These are phyloP conservation scores for Albizia julibrissin DNA, from an alignment of 306 rosid genomes.

Conservation along the genomic window DNA sequence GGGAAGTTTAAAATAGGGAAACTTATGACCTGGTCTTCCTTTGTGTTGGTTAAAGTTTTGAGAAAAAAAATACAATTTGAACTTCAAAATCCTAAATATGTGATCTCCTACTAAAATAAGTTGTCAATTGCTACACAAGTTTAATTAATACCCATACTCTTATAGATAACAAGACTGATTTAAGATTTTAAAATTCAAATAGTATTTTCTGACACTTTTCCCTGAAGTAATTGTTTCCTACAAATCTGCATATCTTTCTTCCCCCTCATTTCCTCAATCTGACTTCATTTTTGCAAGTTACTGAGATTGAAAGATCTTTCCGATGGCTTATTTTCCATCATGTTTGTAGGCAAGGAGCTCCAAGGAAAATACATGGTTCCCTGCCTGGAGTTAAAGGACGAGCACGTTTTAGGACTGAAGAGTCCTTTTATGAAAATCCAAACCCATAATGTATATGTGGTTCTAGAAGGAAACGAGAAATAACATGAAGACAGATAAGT, in stretches of 20 bases:
- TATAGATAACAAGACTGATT: too few relatives aligned
- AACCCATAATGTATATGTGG: constrained; percentile 91
- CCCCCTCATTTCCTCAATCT: background rate
- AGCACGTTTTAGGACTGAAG: constrained; percentile 81
- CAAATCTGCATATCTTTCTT: background rate
- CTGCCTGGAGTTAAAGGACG: constrained; percentile 74
- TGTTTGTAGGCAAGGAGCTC: constrained; percentile 74
- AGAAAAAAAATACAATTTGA: too few relatives aligned
- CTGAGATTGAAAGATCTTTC: constrained; percentile 16
- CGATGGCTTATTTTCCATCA: background rate
- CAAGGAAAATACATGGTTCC: constrained; percentile 76
- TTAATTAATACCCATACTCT: too few relatives aligned
- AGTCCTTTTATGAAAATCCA: constrained; percentile 84
- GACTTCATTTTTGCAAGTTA: constrained; percentile 28
- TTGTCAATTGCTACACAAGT: too few relatives aligned
- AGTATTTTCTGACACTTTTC: too few relatives aligned
- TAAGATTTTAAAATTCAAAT: too few relatives aligned
- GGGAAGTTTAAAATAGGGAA: background rate
- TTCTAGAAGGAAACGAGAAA: constrained; percentile 41
- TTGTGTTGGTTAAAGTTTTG: background rate
- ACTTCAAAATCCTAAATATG: too few relatives aligned
- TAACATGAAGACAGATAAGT: constrained; percentile 32
- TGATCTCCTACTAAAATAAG: too few relatives aligned
- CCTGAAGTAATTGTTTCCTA: background rate
- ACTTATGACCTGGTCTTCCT: constrained; percentile 11